Base-by-base conservation (phyloP, 176 grass and related monocot species). In the Bothriochloa decipiens region DNA sequence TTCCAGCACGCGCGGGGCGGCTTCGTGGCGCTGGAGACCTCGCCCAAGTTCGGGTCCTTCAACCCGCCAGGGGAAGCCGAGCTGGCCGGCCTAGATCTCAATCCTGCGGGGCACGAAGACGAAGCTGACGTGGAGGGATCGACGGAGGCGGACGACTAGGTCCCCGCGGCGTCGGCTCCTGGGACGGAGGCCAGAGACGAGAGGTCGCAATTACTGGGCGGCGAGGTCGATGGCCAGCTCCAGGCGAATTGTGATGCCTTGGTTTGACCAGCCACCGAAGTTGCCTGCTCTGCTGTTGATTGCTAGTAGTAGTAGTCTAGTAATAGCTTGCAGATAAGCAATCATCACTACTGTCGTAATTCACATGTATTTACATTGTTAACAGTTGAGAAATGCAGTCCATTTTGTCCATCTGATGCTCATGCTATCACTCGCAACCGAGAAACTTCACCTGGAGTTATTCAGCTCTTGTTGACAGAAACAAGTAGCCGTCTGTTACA, bases 41-140 rank as follows among this genome's bases (percentile, higher is more conserved):
- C 93, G 33, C 96, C 96, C 41, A 99, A 91, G 85, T 96, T 99
- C 85, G 96, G 96, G 14, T 91, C 89, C 9, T 99, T 99, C 91
- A 82, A 84, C 74, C 82, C 72, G 39, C 90, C 85, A 35, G 47
- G 33, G 22, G 67, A 47, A 6, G 72, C 57, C 45, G 72, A 82
- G 63, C 32, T 13, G 36, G 55, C 40, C 8, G n/a, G 17, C 23
- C 50, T 72, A 52, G 75, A 74, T 40, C 78, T 26, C 12, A 12
- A 37, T 17, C 68, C 82, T 5, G 45, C 62, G 32, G 75, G 39
- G 6, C 33, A 18, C 33, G 77, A 22, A 33, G 35, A 18, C 33
- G 77, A 22, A 33, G 35, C 39, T 4, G 68, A 27, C 25, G 28
- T 15, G 22, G 85, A 15, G 16, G 72, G 14, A 1, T 32, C 77